Evolutionary conservation across 2,329 filamentous ascomycete species (phyloP).

Genomic region (Albifimbria verrucaria): DNA sequence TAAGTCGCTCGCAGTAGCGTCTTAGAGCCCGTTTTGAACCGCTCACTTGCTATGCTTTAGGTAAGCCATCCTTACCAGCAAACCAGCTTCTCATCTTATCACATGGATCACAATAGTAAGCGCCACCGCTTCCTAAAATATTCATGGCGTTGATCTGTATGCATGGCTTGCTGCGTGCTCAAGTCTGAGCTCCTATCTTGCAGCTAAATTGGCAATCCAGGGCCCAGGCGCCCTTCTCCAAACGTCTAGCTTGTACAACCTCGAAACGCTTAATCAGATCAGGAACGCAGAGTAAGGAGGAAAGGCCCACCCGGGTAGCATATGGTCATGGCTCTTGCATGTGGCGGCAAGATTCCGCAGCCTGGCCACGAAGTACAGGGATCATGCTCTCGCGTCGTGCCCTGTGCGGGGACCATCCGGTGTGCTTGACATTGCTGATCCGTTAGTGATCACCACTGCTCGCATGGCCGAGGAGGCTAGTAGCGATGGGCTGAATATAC

Average conservation of each 20-base stretch:
- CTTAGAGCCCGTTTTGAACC: no score
- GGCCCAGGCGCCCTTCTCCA: neutral
- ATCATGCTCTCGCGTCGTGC: neutral
- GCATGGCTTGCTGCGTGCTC: no score
- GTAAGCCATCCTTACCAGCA: no score
- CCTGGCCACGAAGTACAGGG: neutral
- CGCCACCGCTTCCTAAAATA: no score
- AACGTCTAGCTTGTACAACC: neutral
- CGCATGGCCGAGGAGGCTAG: neutral
- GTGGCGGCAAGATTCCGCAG: neutral
- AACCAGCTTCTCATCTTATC: no score
- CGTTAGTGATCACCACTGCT: neutral
- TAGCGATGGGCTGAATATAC: neutral
- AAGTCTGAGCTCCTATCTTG: no score
- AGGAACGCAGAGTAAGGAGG: neutral
- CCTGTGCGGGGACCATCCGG: neutral
- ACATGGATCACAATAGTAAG: no score
- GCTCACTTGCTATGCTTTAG: no score
- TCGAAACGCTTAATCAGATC: neutral
- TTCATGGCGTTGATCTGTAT: no score
- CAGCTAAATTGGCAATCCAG: no score
- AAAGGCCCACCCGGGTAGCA: neutral
- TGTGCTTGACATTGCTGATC: constrained; percentile 1
- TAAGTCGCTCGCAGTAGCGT: no score
- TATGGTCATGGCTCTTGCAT: neutral